Conservation (phyloP, 2,329 filamentous ascomycete species). For the Fusarium nisikadoi region DNA sequence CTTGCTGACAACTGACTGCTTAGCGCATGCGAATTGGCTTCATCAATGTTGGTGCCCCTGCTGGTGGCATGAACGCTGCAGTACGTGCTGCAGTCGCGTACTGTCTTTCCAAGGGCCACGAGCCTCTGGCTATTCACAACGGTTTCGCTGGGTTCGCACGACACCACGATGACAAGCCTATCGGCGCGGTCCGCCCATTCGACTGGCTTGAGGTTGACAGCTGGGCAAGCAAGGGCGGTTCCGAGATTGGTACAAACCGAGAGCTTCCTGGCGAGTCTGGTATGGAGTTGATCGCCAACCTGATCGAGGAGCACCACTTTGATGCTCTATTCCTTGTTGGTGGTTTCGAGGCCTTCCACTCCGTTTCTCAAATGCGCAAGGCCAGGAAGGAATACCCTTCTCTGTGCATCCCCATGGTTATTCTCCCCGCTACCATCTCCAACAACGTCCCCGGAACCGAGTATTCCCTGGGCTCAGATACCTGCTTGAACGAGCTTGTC, state of each 20-base stretch:
- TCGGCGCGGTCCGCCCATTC: constrained; percentile 85
- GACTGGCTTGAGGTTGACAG: constrained; percentile 93
- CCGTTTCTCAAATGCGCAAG: constrained; percentile 86
- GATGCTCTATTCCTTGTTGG: constrained; percentile 93
- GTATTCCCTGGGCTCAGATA: constrained; percentile 96
- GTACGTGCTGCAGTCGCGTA: constrained; percentile 93
- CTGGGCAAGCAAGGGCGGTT: constrained; percentile 97
- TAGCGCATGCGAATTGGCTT: constrained; percentile 93
- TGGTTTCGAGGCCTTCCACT: constrained; percentile 96
- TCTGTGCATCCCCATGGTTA: constrained; percentile 90
- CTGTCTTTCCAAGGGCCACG: constrained; percentile 91
- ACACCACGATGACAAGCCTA: constrained; percentile 85
- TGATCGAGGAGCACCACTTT: constrained; percentile 87
- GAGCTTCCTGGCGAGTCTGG: constrained; percentile 88
- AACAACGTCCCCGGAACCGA: constrained; percentile 99
- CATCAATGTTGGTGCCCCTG: constrained; percentile 95
- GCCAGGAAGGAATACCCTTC: constrained; percentile 81
- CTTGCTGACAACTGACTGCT: constrained; percentile 43
- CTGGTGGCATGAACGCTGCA: constrained; percentile 97
- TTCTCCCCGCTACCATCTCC: constrained; percentile 95
- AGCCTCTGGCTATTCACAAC: constrained; percentile 92
- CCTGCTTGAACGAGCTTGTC: constrained; percentile 93
- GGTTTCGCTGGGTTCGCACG: constrained; percentile 94
- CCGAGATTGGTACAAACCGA: constrained; percentile 97
- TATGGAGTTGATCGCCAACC: constrained; percentile 81